Conservation (phyloP, 495 filamentous ascomycete species). For the Aspergillus asperescens region DNA sequence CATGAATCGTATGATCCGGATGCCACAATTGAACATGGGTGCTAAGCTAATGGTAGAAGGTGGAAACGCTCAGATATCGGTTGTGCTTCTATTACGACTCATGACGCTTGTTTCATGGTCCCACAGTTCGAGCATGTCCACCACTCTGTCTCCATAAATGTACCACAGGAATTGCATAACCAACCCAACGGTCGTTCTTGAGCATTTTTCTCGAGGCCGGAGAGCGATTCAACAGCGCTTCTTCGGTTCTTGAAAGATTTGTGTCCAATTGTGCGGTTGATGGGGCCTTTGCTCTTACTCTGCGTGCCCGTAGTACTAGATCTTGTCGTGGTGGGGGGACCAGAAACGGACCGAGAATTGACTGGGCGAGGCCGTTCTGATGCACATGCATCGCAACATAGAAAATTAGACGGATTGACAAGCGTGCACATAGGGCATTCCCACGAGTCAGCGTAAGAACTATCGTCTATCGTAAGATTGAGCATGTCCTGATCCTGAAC, state of each 20-base stretch:
- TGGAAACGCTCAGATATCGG: background rate
- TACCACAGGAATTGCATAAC: constrained; percentile 63
- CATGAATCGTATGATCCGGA: background rate
- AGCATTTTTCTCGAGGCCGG: constrained; percentile 33
- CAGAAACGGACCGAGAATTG: constrained; percentile 17
- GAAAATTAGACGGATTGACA: constrained; percentile 64
- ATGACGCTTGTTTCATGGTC: constrained; percentile 49
- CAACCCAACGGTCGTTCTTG: constrained; percentile 53
- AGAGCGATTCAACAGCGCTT: constrained; percentile 35
- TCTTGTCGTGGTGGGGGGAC: constrained; percentile 5
- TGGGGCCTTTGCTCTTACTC: constrained; percentile 23
- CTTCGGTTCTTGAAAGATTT: constrained; percentile 33
- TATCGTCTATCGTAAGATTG: constrained; percentile 25
- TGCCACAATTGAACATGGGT: background rate
- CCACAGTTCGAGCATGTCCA: constrained; percentile 73
- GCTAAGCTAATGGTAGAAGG: background rate
- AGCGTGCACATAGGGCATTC: constrained; percentile 75
- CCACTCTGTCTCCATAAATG: constrained; percentile 65
- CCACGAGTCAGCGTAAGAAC: constrained; percentile 51
- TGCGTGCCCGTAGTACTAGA: constrained; percentile 11
- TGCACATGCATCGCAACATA: constrained; percentile 76
- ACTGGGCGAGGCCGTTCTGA: constrained; percentile 51
- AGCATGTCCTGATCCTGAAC: constrained; percentile 7
- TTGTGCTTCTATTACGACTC: background rate
- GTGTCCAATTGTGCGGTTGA: constrained; percentile 15